Evolutionary conservation across 2,329 filamentous ascomycete species (phyloP), one percentile per base, ranked within the genome.

Genomic region (Pezizomycotina sp.): DNA sequence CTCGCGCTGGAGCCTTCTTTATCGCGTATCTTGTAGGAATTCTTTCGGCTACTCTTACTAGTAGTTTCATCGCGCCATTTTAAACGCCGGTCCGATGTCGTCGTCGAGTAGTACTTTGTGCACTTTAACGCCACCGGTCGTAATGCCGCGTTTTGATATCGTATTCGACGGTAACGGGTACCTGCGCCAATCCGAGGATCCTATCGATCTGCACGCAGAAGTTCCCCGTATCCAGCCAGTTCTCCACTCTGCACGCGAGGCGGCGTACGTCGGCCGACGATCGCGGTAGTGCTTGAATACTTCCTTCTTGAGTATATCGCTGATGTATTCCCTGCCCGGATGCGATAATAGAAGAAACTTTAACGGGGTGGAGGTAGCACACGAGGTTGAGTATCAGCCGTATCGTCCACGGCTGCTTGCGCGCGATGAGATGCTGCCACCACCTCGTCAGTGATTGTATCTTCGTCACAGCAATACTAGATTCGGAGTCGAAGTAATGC

Each of bases 321-420:
- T 59, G 12, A 68, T 57, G 60, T 62, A 68, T 36, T 59, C 0
- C 65, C 65, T 5, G 64, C 66, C 0, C 61, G 60, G 4, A 62
- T 62, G 60, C 59, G 16, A 59, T 65, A 29, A 69, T 56, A 0
- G 63, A 66, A n/a, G 56, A 50, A 42, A 68, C 62, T 26, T 53
- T 55, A 31, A 68, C 58, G 0, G 64, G 61, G 41, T 69, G 65
- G 38, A 68, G 66, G 45, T 68, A 66, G 41, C 59, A 61, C 3
- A 69, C 50, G 0, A 63, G 60, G 15, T 56, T 60, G 1, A 69
- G 56, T 4, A 66, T 56, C 0, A 64, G 43, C 10, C 65, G 58
- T 5, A 63, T 56, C 2, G 68, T 54, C 34, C 68, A 58, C 0
- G 65, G 65, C 4, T 67, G 49, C 6, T 64, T 57, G 48, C 68